Percentiles rank a stretch among this genome's conserved stretches.
Conservation (phyloP, 768 basidiomycete genomes). For the Hysterangium stoloniferum region DNA sequence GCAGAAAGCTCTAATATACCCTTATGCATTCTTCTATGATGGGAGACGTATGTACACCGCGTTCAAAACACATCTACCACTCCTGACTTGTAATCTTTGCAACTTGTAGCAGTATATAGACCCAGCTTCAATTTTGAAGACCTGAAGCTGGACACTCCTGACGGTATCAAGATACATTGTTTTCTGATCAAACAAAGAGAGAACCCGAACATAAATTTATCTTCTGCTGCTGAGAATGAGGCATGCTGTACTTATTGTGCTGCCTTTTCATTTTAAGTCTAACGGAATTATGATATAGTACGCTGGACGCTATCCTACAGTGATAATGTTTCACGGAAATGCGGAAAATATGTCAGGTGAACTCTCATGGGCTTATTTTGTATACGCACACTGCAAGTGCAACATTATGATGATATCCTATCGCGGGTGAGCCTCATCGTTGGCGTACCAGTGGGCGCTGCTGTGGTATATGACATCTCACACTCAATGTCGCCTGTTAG, state of each 20-base stretch:
- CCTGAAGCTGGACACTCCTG: not conserved
- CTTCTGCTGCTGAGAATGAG: too few species aligned
- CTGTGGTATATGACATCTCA: too few species aligned
- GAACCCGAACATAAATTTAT: not conserved
- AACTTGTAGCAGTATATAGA: not conserved
- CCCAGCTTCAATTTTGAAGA: not conserved
- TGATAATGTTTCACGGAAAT: not conserved
- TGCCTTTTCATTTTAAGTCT: too few species aligned
- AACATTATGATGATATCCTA: not conserved
- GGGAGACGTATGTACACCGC: too few species aligned
- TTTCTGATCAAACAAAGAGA: not conserved
- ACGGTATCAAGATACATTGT: not conserved
- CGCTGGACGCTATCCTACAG: not conserved
- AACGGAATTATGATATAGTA: not conserved
- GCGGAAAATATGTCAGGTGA: not conserved
- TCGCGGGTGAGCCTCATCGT: not conserved
- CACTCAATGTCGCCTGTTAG: not conserved
- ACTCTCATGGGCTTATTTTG: not conserved
- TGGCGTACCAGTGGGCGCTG: not conserved
- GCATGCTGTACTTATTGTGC: too few species aligned
- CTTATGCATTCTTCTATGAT: too few species aligned
- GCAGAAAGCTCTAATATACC: not conserved
- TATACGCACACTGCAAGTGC: not conserved
- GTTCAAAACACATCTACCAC: not conserved
- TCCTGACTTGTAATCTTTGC: not conserved